phyloP scores from a whole-genome alignment of 2,329 filamentous ascomycete genomes.

The Lasiodiplodia hormozganensis region DNA sequence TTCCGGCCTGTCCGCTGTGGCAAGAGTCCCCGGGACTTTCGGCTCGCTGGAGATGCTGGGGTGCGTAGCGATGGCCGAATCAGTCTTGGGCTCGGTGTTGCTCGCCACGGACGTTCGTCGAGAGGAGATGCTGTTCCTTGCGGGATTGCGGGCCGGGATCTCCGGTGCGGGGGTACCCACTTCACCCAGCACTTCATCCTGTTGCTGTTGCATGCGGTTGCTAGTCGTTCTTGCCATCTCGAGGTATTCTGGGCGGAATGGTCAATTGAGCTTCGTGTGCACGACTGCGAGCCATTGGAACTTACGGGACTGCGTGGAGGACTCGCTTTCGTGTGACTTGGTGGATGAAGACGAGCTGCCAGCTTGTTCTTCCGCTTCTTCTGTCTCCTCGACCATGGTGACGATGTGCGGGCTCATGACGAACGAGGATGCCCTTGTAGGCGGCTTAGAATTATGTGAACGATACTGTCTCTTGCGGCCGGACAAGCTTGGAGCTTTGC shows the following conservation, averaged over 20 bases:
- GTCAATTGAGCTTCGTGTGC: not conserved
- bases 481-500: conserved; percentile 13
- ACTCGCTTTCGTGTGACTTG: conserved; percentile 13
- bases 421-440: conserved; percentile 16
- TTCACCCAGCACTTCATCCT: not conserved
- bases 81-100: conserved; percentile 3
- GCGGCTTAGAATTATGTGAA: not conserved
- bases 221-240: conserved; percentile 15
- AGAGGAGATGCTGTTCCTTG: conserved; percentile 17
- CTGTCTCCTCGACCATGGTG: conserved; percentile 25
- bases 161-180: conserved; percentile 3
- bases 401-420: conserved; percentile 19
- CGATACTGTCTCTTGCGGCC: conserved; percentile 18
- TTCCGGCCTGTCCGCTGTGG: not conserved
- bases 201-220: conserved; percentile 12
- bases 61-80: not conserved
- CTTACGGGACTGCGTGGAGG: conserved; percentile 17
- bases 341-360: conserved; percentile 25
- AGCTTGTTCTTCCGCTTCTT: conserved; percentile 13
- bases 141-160: conserved; percentile 18
- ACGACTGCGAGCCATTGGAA: not conserved
- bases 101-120: conserved; percentile 7
- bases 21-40: not conserved
- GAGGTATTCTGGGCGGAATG: conserved; percentile 11
- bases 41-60: not conserved